Percentiles rank a stretch among this genome's conserved stretches.
These are phyloP conservation scores for Hypoxylon sp. DNA, from an alignment of 2,329 filamentous ascomycete species.

Conservation along the genomic window DNA sequence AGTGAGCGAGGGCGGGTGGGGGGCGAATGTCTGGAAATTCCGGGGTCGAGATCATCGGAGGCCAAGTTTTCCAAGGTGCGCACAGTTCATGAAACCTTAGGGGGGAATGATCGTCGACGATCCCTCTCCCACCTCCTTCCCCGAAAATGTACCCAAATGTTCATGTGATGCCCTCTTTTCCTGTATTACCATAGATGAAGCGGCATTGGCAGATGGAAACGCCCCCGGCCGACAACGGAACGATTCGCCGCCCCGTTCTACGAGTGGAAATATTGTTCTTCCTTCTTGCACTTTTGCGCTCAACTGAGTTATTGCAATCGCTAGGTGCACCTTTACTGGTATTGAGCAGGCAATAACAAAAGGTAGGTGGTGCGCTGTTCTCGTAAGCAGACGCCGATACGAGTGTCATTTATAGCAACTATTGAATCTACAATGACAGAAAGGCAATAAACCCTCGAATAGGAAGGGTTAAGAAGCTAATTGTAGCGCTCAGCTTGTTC, in stretches of 20 bases:
- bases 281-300: neutral
- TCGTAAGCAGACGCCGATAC: neutral
- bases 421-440: neutral
- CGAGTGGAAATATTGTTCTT: slow-evolving; percentile 12
- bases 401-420: neutral
- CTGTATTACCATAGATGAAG: slow-evolving; percentile 22
- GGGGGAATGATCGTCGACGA: slow-evolving; percentile 37
- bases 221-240: slow-evolving; percentile 31
- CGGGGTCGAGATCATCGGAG: slow-evolving; percentile 38
- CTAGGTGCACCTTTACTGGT: neutral
- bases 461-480: neutral
- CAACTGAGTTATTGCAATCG: neutral
- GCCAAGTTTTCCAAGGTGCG: slow-evolving; percentile 27
- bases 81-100: slow-evolving; percentile 7
- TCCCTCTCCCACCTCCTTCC: slow-evolving; percentile 21
- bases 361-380: neutral
- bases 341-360: neutral
- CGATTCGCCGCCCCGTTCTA: slow-evolving; percentile 12
- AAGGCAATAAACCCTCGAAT: neutral
- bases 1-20: slow-evolving; percentile 21
- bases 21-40: slow-evolving; percentile 36
- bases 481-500: slow-evolving; percentile 5
- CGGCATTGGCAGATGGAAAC: slow-evolving; percentile 3
- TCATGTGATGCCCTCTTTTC: slow-evolving; percentile 32
- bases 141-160: slow-evolving; percentile 25